These are phyloP conservation scores for Aspergillus viridinutans DNA, from an alignment of 2,329 filamentous ascomycete species.

Conservation along the genomic window DNA sequence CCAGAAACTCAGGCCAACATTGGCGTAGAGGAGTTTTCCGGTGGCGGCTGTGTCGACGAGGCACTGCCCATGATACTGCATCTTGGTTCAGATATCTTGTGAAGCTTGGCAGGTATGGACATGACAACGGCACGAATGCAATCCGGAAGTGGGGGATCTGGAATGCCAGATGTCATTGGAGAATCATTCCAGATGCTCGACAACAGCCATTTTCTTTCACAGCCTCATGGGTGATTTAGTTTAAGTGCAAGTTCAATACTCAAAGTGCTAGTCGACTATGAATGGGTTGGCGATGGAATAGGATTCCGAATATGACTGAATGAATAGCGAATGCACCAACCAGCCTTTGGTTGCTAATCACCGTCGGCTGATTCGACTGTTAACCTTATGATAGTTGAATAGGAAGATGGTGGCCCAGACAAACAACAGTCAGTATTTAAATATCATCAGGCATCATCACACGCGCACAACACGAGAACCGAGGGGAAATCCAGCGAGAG, in stretches of 20 bases:
- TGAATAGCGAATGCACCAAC: background rate
- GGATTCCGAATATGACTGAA: background rate
- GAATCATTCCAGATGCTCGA: too few relatives aligned
- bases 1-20: constrained; percentile 43
- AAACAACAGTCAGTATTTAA: too few relatives aligned
- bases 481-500: background rate
- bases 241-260: too few relatives aligned
- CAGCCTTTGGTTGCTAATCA: background rate
- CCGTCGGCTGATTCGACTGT: background rate
- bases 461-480: background rate
- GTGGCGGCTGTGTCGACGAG: constrained; percentile 15
- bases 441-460: too few relatives aligned
- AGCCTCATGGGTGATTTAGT: too few relatives aligned
- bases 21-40: constrained; percentile 26
- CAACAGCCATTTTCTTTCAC: too few relatives aligned
- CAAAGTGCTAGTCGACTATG: too few relatives aligned
- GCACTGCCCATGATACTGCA: constrained; percentile 1
- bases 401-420: background rate
- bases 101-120: background rate
- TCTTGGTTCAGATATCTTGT: background rate
- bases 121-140: background rate
- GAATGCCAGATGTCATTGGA: too few relatives aligned
- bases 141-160: too few relatives aligned
- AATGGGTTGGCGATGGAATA: background rate
- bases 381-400: too few relatives aligned